Evolutionary conservation across 1,284 basidiomycete genomes (phyloP).

Genomic region (Puccinia triticina): DNA sequence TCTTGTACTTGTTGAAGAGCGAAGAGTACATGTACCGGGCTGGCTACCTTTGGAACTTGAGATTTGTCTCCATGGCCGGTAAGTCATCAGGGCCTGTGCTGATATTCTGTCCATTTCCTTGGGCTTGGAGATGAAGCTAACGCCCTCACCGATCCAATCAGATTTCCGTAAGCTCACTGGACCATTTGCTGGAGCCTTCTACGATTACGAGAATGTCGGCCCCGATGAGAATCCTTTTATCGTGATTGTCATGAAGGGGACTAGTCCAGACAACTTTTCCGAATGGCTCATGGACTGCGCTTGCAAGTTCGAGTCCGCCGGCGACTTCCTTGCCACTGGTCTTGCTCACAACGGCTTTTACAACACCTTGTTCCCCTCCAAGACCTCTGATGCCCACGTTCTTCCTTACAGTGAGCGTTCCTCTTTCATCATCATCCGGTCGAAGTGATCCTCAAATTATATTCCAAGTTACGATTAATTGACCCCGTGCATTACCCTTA

Average conservation of each 20-base stretch:
- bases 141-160: neutral
- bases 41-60: constrained; percentile 24
- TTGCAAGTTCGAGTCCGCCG: constrained; percentile 34
- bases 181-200: constrained; percentile 45
- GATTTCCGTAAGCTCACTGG: constrained; percentile 34
- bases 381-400: neutral
- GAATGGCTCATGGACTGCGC: constrained; percentile 46
- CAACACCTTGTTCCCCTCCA: constrained; percentile 41
- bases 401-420: constrained; percentile 36
- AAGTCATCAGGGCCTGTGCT: neutral
- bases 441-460: neutral
- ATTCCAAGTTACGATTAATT: neutral
- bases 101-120: neutral
- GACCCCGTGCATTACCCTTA: neutral
- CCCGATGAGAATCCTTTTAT: constrained; percentile 41
- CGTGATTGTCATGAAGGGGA: constrained; percentile 42
- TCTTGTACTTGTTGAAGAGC: constrained; percentile 36
- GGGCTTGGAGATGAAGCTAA: neutral
- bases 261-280: constrained; percentile 26
- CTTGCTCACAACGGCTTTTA: constrained; percentile 44
- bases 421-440: neutral
- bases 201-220: constrained; percentile 7
- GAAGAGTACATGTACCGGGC: constrained; percentile 41
- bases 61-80: constrained; percentile 47
- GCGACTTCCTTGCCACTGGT: constrained; percentile 28